Evolutionary conservation across 2,329 filamentous ascomycete genomes (phyloP), one percentile per base, ranked within the genome.

Genomic region (Xylariaceae sp.): DNA sequence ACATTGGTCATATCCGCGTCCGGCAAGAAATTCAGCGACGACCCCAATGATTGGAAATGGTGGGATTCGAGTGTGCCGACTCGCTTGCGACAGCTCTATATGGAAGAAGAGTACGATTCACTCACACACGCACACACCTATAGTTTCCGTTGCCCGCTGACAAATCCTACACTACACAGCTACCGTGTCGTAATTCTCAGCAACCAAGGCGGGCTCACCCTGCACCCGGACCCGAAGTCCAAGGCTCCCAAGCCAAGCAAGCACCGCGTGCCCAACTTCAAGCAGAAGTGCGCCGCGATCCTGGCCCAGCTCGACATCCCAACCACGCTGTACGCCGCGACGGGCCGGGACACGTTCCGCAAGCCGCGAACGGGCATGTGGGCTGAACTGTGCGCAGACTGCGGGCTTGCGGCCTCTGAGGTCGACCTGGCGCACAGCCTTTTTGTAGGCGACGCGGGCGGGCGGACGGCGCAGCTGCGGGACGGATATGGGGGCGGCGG

Each of bases 301-400:
- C 78, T 97, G 60, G 80, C 75, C 46, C 81, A 87, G 49, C 82
- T 96, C 26, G 85, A 92, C 66, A 74, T 98, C 7, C 91, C 93
- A 0, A 80, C 90, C 12, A 87, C 83, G 2, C 71, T 98, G 20
- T 97, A 97, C 73, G 95, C 93, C 7, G 93, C 95, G 2, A 96
- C 93, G 0, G 86, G 77, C 41, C 88, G 88, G 55, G 93, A 98
- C 66, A 80, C 84, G 5, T 97, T 87, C 71, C 85, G 95, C 52
- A 99, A 99, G 74, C 95, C 95, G 3, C 81, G 93, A 40, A 81
- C 79, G 1, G 93, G 93, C 19, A 97, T 98, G 90, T 99, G 95
- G 93, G 79, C 81, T 0, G 79, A 82, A 64, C 60, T 83, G 3
- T 79, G 79, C 60, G 74, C 81, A 0, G 87, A 90, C 65, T 83